Percentiles rank a stretch among this genome's conserved stretches.
Evolutionary conservation across 306 rosid genomes (phyloP).

Genomic region (Ormosia semicastrata): DNA sequence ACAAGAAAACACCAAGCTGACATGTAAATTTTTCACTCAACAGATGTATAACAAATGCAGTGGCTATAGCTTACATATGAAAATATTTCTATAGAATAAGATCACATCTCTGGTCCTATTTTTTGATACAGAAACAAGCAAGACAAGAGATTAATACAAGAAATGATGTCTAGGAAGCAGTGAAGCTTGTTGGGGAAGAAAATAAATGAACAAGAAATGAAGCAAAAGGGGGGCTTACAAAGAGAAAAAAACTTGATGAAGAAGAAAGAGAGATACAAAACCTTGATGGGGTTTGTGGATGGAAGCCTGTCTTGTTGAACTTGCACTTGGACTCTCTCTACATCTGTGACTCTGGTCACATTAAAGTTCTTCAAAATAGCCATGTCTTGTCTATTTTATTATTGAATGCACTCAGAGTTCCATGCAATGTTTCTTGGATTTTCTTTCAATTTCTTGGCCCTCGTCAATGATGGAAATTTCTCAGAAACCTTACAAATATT

Average conservation of each 20-base stretch:
- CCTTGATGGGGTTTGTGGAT: slow-evolving; percentile 33
- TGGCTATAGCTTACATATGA: not conserved
- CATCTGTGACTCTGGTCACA: not conserved
- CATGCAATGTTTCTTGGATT: not conserved
- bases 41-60: not conserved
- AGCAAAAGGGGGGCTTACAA: not conserved
- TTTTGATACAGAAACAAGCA: not conserved
- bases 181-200: slow-evolving; percentile 14
- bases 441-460: slow-evolving; percentile 24
- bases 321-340: not conserved
- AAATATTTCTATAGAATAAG: not conserved
- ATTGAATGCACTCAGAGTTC: not conserved
- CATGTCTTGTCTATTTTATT: slow-evolving; percentile 10
- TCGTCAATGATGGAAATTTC: slow-evolving; percentile 4
- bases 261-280: not conserved
- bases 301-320: slow-evolving; percentile 30
- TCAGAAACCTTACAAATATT: not conserved
- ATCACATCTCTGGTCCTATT: not conserved
- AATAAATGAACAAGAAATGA: slow-evolving; percentile 1
- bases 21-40: not conserved
- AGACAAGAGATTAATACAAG: not conserved
- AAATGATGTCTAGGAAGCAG: not conserved
- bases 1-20: not conserved
- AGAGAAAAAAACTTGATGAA: not conserved
- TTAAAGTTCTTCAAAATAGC: slow-evolving; percentile 17